Evolutionary conservation across 2,329 filamentous ascomycete species (phyloP).

Genomic region (Coleophoma cylindrospora): DNA sequence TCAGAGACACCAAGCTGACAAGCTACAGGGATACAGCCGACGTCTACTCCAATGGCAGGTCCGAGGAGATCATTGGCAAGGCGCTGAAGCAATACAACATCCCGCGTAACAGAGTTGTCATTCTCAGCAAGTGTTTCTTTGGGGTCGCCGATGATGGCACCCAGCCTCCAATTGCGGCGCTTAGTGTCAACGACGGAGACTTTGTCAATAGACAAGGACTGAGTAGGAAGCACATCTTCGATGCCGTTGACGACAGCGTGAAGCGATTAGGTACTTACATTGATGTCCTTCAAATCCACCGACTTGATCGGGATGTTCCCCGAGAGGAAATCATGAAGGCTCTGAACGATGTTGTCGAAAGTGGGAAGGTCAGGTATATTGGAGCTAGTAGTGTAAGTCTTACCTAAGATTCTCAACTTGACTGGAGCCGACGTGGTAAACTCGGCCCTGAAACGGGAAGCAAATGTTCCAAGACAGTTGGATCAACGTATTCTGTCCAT

Average conservation of each 20-base stretch:
- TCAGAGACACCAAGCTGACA: too few species aligned
- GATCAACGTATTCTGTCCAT: too few species aligned
- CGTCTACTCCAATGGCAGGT: constrained; percentile 48
- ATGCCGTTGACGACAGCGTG: constrained; percentile 55
- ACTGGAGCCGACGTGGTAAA: too few species aligned
- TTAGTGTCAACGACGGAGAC: constrained; percentile 31
- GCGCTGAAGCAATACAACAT: constrained; percentile 60
- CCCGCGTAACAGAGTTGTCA: constrained; percentile 57
- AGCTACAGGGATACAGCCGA: constrained; percentile 29
- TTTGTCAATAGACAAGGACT: constrained; percentile 46
- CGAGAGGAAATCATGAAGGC: constrained; percentile 58
- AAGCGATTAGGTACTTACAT: constrained; percentile 42
- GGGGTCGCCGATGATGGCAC: constrained; percentile 29
- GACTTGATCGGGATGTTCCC: constrained; percentile 46
- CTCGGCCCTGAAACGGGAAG: too few species aligned
- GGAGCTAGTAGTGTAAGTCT: constrained; percentile 33
- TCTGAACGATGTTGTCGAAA: constrained; percentile 53
- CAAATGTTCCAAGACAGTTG: too few species aligned
- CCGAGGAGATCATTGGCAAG: constrained; percentile 60
- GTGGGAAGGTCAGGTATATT: constrained; percentile 53
- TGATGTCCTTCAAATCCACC: constrained; percentile 57
- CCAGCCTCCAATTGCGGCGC: not conserved
- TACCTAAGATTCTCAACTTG: not conserved
- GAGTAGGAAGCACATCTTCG: constrained; percentile 58
- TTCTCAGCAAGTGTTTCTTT: constrained; percentile 60